phyloP scores from a whole-genome alignment of 495 filamentous ascomycete genomes.

The Hyphodiscus hymeniophilus region DNA sequence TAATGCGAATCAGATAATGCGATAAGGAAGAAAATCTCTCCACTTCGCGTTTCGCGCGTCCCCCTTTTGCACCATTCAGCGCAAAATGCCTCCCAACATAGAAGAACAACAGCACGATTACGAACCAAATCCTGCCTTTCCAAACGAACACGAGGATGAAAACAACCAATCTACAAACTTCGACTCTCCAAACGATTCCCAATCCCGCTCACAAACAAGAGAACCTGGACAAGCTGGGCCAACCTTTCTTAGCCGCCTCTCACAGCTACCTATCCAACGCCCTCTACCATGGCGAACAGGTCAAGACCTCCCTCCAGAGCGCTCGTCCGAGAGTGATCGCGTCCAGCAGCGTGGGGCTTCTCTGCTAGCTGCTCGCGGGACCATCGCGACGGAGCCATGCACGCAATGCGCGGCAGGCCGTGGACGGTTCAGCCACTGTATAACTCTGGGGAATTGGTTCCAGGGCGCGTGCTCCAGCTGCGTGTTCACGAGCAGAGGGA shows the following conservation, averaged over 20 bases:
- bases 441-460: slow-evolving; percentile 13
- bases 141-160: background rate
- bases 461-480: slow-evolving; percentile 14
- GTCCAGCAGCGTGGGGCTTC: slow-evolving; percentile 11
- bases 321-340: slow-evolving; percentile 5
- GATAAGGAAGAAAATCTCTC: too few species aligned
- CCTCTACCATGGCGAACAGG: slow-evolving; percentile 18
- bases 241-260: slow-evolving; percentile 8
- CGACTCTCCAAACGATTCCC: background rate
- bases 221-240: background rate
- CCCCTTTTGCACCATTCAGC: background rate
- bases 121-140: background rate
- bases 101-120: background rate
- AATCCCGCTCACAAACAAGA: background rate
- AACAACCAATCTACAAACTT: background rate
- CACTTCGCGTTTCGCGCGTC: too few species aligned
- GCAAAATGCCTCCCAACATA: slow-evolving; percentile 5
- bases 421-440: slow-evolving; percentile 16
- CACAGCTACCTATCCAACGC: slow-evolving; percentile 10
- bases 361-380: slow-evolving; percentile 8
- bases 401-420: slow-evolving; percentile 11
- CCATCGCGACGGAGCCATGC: slow-evolving; percentile 2
- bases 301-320: slow-evolving; percentile 13
- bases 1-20: too few species aligned
- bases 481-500: slow-evolving; percentile 14